Conservation (phyloP, 805 yeast genomes). For the Sugiyamaella mastotermitis region DNA sequence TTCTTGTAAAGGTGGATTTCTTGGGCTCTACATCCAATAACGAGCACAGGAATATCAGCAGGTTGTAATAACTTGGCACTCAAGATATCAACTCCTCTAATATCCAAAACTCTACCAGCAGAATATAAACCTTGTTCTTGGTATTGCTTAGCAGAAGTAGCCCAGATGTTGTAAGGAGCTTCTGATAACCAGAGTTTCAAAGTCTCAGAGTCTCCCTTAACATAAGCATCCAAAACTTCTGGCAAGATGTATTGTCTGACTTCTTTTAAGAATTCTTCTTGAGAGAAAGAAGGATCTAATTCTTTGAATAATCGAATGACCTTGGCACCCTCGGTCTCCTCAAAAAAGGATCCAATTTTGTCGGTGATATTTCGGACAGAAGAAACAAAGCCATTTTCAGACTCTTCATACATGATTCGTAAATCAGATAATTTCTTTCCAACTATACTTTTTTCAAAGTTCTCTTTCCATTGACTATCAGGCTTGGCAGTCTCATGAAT, state of each 20-base stretch:
- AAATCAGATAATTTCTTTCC: constrained; percentile 60
- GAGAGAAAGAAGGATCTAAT: constrained; percentile 84
- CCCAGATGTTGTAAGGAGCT: constrained; percentile 93
- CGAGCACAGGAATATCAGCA: constrained; percentile 85
- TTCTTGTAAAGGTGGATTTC: constrained; percentile 87
- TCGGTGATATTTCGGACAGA: constrained; percentile 72
- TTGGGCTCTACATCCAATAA: constrained; percentile 93
- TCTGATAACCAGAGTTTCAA: constrained; percentile 91
- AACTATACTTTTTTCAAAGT: constrained; percentile 58
- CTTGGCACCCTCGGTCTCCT: constrained; percentile 93
- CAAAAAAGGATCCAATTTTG: constrained; percentile 81
- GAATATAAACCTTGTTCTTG: constrained; percentile 86
- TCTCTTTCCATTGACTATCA: constrained; percentile 64
- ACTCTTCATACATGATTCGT: constrained; percentile 69
- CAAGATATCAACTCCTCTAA: constrained; percentile 89
- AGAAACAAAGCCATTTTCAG: constrained; percentile 85
- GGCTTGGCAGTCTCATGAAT: constrained; percentile 74
- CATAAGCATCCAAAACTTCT: constrained; percentile 91
- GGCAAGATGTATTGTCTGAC: constrained; percentile 91
- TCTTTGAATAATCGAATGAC: constrained; percentile 80
- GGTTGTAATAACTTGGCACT: constrained; percentile 86
- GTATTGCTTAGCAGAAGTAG: constrained; percentile 87
- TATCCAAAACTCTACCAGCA: constrained; percentile 87
- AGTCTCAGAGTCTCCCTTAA: constrained; percentile 78
- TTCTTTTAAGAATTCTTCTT: constrained; percentile 71